Evolutionary conservation across 495 filamentous ascomycete species (phyloP).

Genomic region (Daldinia bambusicola): DNA sequence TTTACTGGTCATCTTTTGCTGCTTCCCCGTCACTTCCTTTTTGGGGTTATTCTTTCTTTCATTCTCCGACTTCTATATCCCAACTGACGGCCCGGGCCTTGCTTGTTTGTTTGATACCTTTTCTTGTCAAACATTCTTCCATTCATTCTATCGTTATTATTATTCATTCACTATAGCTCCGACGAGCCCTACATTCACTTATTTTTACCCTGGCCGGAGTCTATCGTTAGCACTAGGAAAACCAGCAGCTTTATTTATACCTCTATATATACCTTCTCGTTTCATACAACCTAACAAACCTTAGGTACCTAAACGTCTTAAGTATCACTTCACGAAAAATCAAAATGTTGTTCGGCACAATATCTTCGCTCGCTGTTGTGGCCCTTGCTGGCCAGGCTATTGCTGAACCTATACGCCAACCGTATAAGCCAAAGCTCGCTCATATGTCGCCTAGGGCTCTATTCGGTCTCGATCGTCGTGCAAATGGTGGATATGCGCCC

Average conservation of each 20-base stretch:
- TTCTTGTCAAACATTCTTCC: slow-evolving; percentile 22
- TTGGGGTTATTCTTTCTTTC: slow-evolving; percentile 35
- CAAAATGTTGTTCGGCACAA: slow-evolving; percentile 53
- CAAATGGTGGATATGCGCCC: slow-evolving; percentile 55
- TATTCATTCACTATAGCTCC: slow-evolving; percentile 8
- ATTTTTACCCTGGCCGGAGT: slow-evolving; percentile 28
- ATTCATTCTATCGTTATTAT: slow-evolving; percentile 4
- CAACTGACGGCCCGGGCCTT: slow-evolving; percentile 16
- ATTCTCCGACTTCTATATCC: slow-evolving; percentile 30
- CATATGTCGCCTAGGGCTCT: slow-evolving; percentile 54
- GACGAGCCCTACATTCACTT: slow-evolving; percentile 11
- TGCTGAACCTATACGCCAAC: slow-evolving; percentile 52
- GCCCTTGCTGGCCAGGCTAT: slow-evolving; percentile 52
- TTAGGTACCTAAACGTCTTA: not conserved
- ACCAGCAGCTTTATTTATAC: slow-evolving; percentile 5
- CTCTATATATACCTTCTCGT: slow-evolving; percentile 10
- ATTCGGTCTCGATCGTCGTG: slow-evolving; percentile 55
- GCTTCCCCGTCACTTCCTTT: slow-evolving; percentile 27
- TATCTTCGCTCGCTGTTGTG: slow-evolving; percentile 54
- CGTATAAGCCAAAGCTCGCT: slow-evolving; percentile 53
- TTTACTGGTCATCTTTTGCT: not conserved
- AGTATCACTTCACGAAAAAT: slow-evolving; percentile 5
- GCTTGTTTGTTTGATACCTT: slow-evolving; percentile 13
- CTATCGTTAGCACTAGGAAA: slow-evolving; percentile 24
- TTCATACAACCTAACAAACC: slow-evolving; percentile 23